A percentile compares a stretch with the other conserved stretches of the same genome.
These are phyloP conservation scores for Pythium guiyangense DNA, from an alignment of 352 stramenopile genomes.

Conservation along the genomic window DNA sequence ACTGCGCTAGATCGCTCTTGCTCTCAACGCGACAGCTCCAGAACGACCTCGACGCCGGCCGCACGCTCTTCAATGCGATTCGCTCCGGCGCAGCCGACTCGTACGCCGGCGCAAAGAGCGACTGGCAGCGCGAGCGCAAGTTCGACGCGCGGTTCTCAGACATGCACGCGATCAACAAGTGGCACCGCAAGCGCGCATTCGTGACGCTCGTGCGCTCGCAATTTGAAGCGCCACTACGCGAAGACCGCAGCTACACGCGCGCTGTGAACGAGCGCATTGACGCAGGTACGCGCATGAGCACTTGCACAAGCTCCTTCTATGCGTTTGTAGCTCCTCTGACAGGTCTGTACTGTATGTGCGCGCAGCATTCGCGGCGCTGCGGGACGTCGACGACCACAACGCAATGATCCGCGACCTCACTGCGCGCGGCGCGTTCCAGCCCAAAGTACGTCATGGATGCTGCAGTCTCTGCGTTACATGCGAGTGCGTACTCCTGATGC, in stretches of 20 bases:
- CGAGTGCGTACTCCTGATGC: too few relatives aligned
- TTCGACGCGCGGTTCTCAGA: conserved; percentile 53
- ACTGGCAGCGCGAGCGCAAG: conserved; percentile 71
- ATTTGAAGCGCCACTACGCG: conserved; percentile 35
- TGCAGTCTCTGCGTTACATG: too few relatives aligned
- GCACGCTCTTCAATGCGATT: conserved; percentile 56
- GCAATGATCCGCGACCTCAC: conserved; percentile 45
- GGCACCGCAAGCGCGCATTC: conserved; percentile 21
- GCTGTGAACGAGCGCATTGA: conserved; percentile 46
- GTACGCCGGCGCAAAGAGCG: conserved; percentile 56
- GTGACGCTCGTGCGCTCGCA: conserved; percentile 44
- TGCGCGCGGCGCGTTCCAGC: conserved; percentile 36
- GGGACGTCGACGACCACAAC: conserved; percentile 67
- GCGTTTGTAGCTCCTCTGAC: not conserved
- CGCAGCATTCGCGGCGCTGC: conserved; percentile 50
- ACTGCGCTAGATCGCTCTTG: conserved; percentile 35
- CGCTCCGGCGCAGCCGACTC: conserved; percentile 59
- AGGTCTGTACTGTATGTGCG: conserved; percentile 1
- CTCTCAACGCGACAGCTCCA: conserved; percentile 53
- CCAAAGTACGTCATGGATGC: conserved; percentile 30
- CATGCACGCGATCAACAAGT: conserved; percentile 32
- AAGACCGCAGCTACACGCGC: conserved; percentile 12
- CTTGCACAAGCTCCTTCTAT: not conserved
- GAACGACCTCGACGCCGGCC: conserved; percentile 34
- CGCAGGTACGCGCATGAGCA: conserved; percentile 19